Conservation (phyloP, 1,284 basidiomycete species). For the Ceratobasidium sp. region DNA sequence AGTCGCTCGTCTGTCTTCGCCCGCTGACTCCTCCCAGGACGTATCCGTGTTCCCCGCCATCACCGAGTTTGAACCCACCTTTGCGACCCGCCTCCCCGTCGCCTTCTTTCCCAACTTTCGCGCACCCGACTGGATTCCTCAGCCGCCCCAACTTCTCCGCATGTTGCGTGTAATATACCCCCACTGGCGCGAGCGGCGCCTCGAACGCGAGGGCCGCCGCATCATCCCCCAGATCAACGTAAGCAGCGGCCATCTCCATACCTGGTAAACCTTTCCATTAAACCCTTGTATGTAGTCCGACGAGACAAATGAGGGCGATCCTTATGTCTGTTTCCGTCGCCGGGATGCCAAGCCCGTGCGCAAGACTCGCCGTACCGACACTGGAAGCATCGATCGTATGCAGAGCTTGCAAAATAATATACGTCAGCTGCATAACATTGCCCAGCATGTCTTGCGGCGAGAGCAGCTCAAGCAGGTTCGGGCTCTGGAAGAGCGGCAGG, state of each 20-base stretch:
- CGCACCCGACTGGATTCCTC: slow-evolving; percentile 70
- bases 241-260: slow-evolving; percentile 51
- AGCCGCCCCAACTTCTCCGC: slow-evolving; percentile 64
- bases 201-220: slow-evolving; percentile 76
- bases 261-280: slow-evolving; percentile 12
- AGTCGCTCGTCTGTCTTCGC: not conserved
- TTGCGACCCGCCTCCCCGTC: slow-evolving; percentile 66
- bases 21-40: slow-evolving; percentile 52
- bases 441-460: slow-evolving; percentile 72
- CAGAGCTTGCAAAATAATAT: slow-evolving; percentile 83
- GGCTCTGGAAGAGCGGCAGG: slow-evolving; percentile 66
- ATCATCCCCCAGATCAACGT: slow-evolving; percentile 86
- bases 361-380: slow-evolving; percentile 93
- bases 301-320: slow-evolving; percentile 94
- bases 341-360: slow-evolving; percentile 94
- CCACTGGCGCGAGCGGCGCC: slow-evolving; percentile 82
- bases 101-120: slow-evolving; percentile 71
- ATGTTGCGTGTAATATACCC: slow-evolving; percentile 78
- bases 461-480: slow-evolving; percentile 79
- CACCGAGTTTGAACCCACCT: slow-evolving; percentile 79
- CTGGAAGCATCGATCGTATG: slow-evolving; percentile 88
- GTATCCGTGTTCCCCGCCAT: slow-evolving; percentile 71
- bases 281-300: slow-evolving; percentile 68
- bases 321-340: slow-evolving; percentile 97
- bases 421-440: slow-evolving; percentile 74